These are phyloP conservation scores for Danielozyma ontarioensis DNA, from an alignment of 805 yeast genomes.

Conservation along the genomic window DNA sequence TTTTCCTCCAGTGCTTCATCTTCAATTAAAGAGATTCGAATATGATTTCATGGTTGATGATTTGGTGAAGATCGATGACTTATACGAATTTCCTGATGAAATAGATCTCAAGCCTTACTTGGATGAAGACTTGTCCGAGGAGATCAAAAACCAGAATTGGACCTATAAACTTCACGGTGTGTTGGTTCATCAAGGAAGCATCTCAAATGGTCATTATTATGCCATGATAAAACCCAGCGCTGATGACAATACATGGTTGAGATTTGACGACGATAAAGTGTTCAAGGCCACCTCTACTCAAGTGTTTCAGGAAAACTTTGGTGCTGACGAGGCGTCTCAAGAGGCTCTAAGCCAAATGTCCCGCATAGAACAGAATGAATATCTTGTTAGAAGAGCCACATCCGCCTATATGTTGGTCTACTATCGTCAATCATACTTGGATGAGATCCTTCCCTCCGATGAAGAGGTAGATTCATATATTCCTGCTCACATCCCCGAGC, in stretches of 20 bases:
- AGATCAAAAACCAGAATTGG: constrained; percentile 53
- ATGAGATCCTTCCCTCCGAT: constrained; percentile 55
- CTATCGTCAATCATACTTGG: constrained; percentile 58
- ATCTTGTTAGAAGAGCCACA: constrained; percentile 70
- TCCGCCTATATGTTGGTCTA: constrained; percentile 98
- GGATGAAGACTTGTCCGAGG: constrained; percentile 47
- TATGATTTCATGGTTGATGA: constrained; percentile 87
- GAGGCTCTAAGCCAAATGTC: constrained; percentile 47
- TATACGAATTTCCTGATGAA: constrained; percentile 80
- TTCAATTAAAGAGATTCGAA: constrained; percentile 91
- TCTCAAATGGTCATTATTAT: constrained; percentile 94
- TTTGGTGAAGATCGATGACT: constrained; percentile 86
- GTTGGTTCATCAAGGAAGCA: constrained; percentile 91
- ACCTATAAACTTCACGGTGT: constrained; percentile 88
- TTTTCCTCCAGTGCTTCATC: constrained; percentile 88
- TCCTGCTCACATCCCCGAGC: constrained; percentile 65
- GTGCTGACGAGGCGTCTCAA: constrained; percentile 59
- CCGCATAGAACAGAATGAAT: constrained; percentile 57
- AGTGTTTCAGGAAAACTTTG: constrained; percentile 90
- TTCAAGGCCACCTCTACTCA: constrained; percentile 80
- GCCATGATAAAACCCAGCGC: constrained; percentile 82
- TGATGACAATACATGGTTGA: constrained; percentile 65
- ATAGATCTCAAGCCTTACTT: constrained; percentile 78
- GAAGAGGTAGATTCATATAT: constrained; percentile 30
- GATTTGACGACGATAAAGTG: constrained; percentile 94